Evolutionary conservation across 257 asterid species (phyloP), one percentile per base, ranked within the genome.

Genomic region (Leptodermis oblonga): DNA sequence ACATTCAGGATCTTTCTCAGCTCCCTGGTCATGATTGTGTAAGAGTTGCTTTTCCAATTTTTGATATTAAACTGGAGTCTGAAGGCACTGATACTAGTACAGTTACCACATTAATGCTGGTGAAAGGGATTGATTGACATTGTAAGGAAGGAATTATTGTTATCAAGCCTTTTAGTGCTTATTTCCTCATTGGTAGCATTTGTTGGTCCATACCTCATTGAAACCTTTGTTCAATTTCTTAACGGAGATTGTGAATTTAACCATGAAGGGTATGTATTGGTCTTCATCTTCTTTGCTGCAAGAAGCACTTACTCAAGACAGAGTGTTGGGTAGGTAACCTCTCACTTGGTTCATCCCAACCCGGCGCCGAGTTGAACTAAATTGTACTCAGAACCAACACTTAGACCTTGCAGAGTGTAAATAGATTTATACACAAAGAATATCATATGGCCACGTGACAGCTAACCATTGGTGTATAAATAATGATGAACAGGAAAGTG

Each of bases 1-100:
- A 88, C 96, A 95, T 90, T 17, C 85, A 90, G 84, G 98, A 93
- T 82, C 84, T 90, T 67, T 97, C 98, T 82, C 96, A 90, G 79
- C 92, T 93, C 34, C 70, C 65, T 30, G 26, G 30, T 42, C 43
- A 72, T 1, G 97, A 92, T 69, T 83, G 82, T 54, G 88, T 79
- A 41, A 76, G 82, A 74, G 91, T 86, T 65, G 78, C 87, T 13
- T 88, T 78, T 59, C 95, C 92, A 10, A 48, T 85, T 67, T 72
- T 92, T 61, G 73, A 80, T 22, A 3, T 65, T 55, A 85, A 79
- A 74, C 53, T 92, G 43, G 86, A 80, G 77, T 75, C 80, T 23
- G 70, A 73, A 65, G n/a, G 79, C 33, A 78, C 71, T 7, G 82
- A 49, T 14, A 83, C 77, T 49, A 67, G 64, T 68, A 63, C 34